phyloP scores from a whole-genome alignment of 805 yeast species.

The Myxozyma mucilagina region DNA sequence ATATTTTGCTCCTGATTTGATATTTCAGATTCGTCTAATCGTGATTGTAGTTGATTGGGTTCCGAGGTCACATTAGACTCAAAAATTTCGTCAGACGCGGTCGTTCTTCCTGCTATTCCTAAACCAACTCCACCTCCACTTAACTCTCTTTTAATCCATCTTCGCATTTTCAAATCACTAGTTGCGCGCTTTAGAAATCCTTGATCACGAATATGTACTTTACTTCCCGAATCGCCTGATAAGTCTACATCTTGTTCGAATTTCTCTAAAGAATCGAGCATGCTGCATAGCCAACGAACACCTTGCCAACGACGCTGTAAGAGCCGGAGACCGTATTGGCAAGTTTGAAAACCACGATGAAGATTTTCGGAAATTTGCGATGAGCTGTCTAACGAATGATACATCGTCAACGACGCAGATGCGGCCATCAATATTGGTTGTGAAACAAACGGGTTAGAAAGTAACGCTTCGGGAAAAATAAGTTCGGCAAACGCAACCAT shows the following conservation, averaged over 20 bases:
- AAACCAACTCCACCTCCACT: conserved; percentile 31
- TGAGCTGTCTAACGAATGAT: conserved; percentile 31
- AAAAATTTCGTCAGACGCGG: background rate
- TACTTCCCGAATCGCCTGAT: conserved; percentile 23
- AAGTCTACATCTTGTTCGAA: conserved; percentile 38
- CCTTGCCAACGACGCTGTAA: conserved; percentile 36
- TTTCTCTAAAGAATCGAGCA: conserved; percentile 36
- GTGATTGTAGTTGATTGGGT: no score
- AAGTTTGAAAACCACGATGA: conserved; percentile 33
- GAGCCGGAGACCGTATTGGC: conserved; percentile 32
- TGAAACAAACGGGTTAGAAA: conserved; percentile 36
- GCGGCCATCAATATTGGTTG: conserved; percentile 38
- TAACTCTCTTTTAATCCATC: conserved; percentile 32
- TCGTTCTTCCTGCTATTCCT: conserved; percentile 34
- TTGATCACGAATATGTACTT: conserved; percentile 30
- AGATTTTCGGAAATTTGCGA: conserved; percentile 21
- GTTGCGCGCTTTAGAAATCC: conserved; percentile 34
- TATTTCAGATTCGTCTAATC: no score
- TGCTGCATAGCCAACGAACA: conserved; percentile 36
- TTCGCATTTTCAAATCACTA: conserved; percentile 32
- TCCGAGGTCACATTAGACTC: background rate
- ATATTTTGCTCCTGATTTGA: no score
- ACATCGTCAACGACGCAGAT: conserved; percentile 34
- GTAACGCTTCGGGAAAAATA: conserved; percentile 35
- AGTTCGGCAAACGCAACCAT: conserved; percentile 37